Base-by-base conservation (phyloP, 768 basidiomycete genomes). In the Galerina sulciceps region DNA sequence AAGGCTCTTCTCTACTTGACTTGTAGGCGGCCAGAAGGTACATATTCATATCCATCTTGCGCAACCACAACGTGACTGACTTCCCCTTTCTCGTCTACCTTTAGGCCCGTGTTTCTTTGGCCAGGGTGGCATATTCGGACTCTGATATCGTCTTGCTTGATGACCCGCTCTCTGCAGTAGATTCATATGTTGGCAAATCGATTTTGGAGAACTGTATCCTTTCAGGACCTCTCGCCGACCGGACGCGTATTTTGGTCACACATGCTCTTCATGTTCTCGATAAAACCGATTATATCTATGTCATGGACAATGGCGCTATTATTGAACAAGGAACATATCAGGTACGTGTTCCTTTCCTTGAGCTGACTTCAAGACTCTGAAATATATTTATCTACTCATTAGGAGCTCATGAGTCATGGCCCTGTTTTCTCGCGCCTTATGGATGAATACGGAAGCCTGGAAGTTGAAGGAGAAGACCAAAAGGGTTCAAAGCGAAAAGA, bases 101-200 rank as follows among this genome's bases (percentile, higher is more conserved):
- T n/a, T 65, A 89, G 82, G 88, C 89, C 35, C 84, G 89, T 31
- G 82, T 91, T 14, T 88, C 87, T 4, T 76, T 93, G 17, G 93
- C 92, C 0, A 77, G 93, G 38, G 90, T 90, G 0, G 87, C 88
- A 0, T 95, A 93, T 66, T 86, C 89, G 1, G 74, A 81, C 0
- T 80, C 89, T 1, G 89, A 93, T 61, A 81, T 94, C 52, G 85
- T 91, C 38, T 81, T 94, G 17, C 80, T 94, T 31, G 92, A 95
- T 63, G 93, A 95, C 68, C 89, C 92, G n/a, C 81, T 94, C 36
- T 86, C 86, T 31, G 91, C 91, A 1, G 87, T 93, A 10, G 91
- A 93, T 63, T 85, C 90, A 0, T 86, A 89, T 63, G 91, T 93
- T 4, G 87, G 88, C 17, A 85, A 86, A 62, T 79, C 79, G 22